These are phyloP conservation scores for Termitomyces sp. DNA, from an alignment of 768 basidiomycete genomes.

Conservation along the genomic window DNA sequence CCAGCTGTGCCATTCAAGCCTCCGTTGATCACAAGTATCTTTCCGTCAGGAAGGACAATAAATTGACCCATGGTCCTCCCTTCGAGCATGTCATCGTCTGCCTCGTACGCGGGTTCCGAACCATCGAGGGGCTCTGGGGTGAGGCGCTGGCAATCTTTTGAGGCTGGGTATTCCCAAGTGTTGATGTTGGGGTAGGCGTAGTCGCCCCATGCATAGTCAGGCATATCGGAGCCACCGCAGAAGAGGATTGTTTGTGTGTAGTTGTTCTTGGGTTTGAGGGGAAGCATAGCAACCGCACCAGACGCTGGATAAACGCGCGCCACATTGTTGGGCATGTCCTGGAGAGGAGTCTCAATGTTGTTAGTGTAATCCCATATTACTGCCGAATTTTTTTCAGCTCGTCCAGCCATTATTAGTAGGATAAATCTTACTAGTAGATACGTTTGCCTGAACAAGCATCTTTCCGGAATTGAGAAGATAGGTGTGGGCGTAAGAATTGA, in stretches of 20 bases:
- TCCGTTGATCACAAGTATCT: constrained; percentile 75
- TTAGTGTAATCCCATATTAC: constrained; percentile 45
- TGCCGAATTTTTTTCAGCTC: constrained; percentile 2
- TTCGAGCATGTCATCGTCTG: constrained; percentile 72
- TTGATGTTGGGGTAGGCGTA: constrained; percentile 67
- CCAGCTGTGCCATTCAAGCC: constrained; percentile 77
- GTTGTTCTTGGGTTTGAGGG: constrained; percentile 83
- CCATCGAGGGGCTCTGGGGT: constrained; percentile 79
- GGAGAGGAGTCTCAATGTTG: constrained; percentile 58
- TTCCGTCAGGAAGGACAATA: constrained; percentile 73
- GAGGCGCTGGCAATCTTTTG: constrained; percentile 72
- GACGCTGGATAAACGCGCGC: constrained; percentile 87
- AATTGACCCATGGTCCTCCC: constrained; percentile 91
- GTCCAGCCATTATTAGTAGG: background rate
- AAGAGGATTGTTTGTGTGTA: constrained; percentile 82
- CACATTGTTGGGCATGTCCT: constrained; percentile 67
- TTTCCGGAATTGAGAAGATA: constrained; percentile 72
- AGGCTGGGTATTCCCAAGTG: constrained; percentile 67
- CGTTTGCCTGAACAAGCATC: constrained; percentile 77
- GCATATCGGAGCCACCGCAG: constrained; percentile 85
- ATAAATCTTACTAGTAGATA: constrained; percentile 56
- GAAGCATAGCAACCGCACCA: constrained; percentile 83
- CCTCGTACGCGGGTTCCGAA: constrained; percentile 47
- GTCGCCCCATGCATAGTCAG: constrained; percentile 66
- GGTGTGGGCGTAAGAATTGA: constrained; percentile 72